Evolutionary conservation across 2,329 filamentous ascomycete species (phyloP).

Genomic region (Trichoderma hamatum): DNA sequence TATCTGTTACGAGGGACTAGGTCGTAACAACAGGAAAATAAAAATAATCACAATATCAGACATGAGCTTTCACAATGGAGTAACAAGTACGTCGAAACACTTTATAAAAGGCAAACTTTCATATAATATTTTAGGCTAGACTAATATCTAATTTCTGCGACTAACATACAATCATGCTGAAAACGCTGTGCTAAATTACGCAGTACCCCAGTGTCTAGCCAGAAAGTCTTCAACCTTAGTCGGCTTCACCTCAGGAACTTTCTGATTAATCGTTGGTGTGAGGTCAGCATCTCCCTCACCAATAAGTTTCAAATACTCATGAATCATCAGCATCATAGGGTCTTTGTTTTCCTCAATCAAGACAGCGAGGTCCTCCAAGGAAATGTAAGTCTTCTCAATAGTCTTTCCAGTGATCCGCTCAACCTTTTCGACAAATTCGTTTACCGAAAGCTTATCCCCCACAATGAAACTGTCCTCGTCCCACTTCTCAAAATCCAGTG

Average conservation of each 20-base stretch:
- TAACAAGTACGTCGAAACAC: background rate
- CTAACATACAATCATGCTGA: background rate
- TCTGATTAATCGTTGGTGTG: background rate
- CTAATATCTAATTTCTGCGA: background rate
- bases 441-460: constrained; percentile 2
- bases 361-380: background rate
- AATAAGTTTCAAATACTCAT: background rate
- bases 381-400: background rate
- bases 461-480: constrained; percentile 13
- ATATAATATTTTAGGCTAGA: background rate
- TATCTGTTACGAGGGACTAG: too few species aligned
- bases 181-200: background rate
- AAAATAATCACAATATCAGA: background rate
- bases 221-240: constrained; percentile 7
- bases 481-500: constrained; percentile 21
- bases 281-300: background rate
- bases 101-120: background rate
- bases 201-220: constrained; percentile 8
- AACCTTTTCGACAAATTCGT: background rate
- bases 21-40: too few species aligned
- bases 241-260: background rate
- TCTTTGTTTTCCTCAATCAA: background rate
- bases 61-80: background rate
- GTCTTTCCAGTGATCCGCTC: background rate
- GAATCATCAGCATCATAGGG: background rate